These are phyloP conservation scores for Ailanthus altissimus DNA, from an alignment of 345 rosid species.

Conservation along the genomic window DNA sequence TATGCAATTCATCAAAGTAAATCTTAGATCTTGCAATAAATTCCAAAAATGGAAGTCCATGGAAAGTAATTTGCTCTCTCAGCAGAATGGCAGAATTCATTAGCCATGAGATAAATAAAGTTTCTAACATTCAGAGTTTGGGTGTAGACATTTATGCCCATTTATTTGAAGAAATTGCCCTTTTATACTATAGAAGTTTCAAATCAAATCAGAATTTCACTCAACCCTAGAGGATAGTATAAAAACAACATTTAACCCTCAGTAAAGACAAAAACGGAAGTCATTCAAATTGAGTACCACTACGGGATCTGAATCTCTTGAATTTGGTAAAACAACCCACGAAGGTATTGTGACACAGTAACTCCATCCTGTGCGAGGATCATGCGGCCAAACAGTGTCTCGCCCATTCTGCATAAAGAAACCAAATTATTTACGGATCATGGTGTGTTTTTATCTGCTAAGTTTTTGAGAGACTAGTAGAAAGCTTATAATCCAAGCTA, in stretches of 20 bases:
- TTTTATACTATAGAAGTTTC: background rate
- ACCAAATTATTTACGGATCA: background rate
- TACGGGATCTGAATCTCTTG: constrained; percentile 92
- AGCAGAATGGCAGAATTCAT: background rate
- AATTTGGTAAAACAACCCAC: constrained; percentile 85
- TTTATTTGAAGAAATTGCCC: background rate
- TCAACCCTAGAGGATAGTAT: constrained; percentile 14
- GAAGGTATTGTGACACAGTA: constrained; percentile 88
- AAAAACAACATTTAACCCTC: constrained; percentile 34
- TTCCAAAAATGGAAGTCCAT: background rate
- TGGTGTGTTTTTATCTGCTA: background rate
- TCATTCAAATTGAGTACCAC: constrained; percentile 66
- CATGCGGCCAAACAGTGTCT: constrained; percentile 93
- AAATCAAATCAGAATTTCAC: background rate
- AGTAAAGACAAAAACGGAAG: constrained; percentile 30
- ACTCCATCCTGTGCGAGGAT: constrained; percentile 91
- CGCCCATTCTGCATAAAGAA: constrained; percentile 71
- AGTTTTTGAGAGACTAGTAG: background rate
- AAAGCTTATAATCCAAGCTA: background rate
- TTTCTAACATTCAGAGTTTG: constrained; percentile 10
- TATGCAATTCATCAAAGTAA: background rate
- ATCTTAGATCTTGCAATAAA: background rate
- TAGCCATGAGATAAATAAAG: background rate
- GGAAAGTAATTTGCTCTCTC: background rate
- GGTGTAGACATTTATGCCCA: background rate